Base-by-base conservation (phyloP, 441 rosid genomes). In the Cnidoscolus chayamansa region DNA sequence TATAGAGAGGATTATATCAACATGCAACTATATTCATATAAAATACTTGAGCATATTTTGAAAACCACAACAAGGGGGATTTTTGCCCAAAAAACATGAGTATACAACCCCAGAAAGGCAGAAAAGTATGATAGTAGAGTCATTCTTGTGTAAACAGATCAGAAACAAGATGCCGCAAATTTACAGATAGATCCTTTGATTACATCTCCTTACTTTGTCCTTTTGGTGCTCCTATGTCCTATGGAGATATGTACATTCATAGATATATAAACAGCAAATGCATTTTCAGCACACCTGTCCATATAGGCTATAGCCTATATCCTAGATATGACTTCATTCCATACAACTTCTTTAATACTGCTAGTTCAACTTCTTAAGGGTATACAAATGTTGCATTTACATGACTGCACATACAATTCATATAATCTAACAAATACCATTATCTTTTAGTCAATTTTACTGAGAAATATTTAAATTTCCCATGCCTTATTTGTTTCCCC, bases 1-100 rank as follows among this genome's bases (percentile, higher is more conserved):
- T 5, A 77, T 32, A 65, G 72, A 57, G 72, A 76, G 16, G 53
- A 72, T 72, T 59, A 68, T 66, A 55, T 68, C 10, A 65, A 54
- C 69, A 25, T 49, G 32, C 54, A 61, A 58, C 47, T 32, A 72
- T 35, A 56, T 62, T n/a, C 8, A 65, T 6, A 50, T 19, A n/a
- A 7, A 58, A 17, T 8, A 3, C 49, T 10, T 35, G 32, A 30
- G 35, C 43, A 57, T 35, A 1, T 2, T 40, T 37, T 9, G 67
- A 47, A 70, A 73, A 53, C 9, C 10, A 16, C 50, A 40, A 67
- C 8, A 7, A 40, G 7, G 31, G 15, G 2, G 62, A 63, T 37
- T 30, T 3, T 65, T 53, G 17, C 50, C 50, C 64, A 70, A 40
- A 61, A 9, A 55, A 47, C 63, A 65, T 30, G 19, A 60, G 25